phyloP scores from a whole-genome alignment of 2,329 filamentous ascomycete genomes.

The Penicillium olsonii region DNA sequence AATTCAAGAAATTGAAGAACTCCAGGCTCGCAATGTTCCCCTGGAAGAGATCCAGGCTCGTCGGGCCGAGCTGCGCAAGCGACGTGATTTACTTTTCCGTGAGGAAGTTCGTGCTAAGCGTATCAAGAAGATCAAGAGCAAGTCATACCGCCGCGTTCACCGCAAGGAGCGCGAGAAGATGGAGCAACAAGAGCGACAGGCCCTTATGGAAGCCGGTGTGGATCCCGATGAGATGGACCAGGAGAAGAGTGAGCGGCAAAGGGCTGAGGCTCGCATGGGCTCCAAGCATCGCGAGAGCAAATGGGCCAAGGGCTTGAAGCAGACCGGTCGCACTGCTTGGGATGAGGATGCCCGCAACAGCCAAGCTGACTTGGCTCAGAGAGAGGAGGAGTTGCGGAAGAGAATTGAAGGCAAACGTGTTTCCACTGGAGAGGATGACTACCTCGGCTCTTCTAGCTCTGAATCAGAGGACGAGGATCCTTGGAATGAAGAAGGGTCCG shows the following conservation, averaged over 20 bases:
- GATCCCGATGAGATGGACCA: constrained; percentile 65
- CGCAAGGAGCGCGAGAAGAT: constrained; percentile 71
- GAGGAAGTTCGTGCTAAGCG: constrained; percentile 87
- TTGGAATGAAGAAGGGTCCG: constrained; percentile 54
- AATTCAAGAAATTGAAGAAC: constrained; percentile 67
- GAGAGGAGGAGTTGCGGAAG: constrained; percentile 77
- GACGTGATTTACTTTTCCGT: constrained; percentile 81
- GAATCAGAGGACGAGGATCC: constrained; percentile 63
- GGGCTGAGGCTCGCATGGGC: constrained; percentile 83
- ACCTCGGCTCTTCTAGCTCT: constrained; percentile 54
- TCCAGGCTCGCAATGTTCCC: constrained; percentile 71
- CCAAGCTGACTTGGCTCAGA: constrained; percentile 76
- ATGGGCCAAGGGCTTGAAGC: constrained; percentile 84
- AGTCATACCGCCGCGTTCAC: constrained; percentile 88
- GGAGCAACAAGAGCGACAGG: constrained; percentile 59
- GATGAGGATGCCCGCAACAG: constrained; percentile 81
- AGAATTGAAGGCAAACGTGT: constrained; percentile 73
- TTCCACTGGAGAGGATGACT: constrained; percentile 62
- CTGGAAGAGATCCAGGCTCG: constrained; percentile 72
- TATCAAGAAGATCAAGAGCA: constrained; percentile 99
- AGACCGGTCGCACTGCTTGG: constrained; percentile 78
- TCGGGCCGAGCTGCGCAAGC: constrained; percentile 72
- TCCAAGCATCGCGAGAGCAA: constrained; percentile 84
- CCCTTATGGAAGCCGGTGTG: constrained; percentile 60
- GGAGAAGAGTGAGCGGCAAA: constrained; percentile 68